Evolutionary conservation across 306 rosid species (phyloP), one percentile per base, ranked within the genome.

Genomic region (Hippophae gyantsensis): DNA sequence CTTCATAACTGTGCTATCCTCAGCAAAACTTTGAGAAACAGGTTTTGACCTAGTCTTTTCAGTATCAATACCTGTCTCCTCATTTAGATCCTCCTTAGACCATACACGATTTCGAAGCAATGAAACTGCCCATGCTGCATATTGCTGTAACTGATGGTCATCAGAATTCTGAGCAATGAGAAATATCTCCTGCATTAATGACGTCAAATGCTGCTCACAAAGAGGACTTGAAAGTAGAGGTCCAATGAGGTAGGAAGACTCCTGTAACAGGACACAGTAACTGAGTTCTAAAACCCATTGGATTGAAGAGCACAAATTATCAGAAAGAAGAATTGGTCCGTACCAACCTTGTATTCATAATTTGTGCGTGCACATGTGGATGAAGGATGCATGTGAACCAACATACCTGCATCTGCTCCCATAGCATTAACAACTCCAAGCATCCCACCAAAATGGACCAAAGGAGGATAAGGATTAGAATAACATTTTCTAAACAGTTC

Each of bases 371-470:
- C 62, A 48, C 57, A 47, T 46, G 81, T 61, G 62, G 66, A 75
- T 56, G 70, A 81, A 62, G 80, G 76, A 72, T 73, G 66, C 76
- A 74, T 52, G 57, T 75, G 63, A 58, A 79, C 73, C 73, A 84
- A 73, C 78, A 70, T 78, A 63, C 87, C 93, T 48, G 82, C 82
- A 61, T 90, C 81, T 58, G 89, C 93, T 72, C 96, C 96, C 80
- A 80, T 74, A 43, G 89, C 77, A 75, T 76, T 85, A 68, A 87
- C 89, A 58, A 85, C 83, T 62, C 95, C 98, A 58, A 92, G 80
- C 96, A 92, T 83, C 50, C 95, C 96, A 12, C 98, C 95, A 58
- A 92, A 77, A 75, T 78, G 92, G 58, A 87, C 85, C 63, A 83
- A 72, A 72, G 80, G 84, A 66, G 84, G 85, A 55, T 74, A 81